phyloP scores from a whole-genome alignment of 305 asterid genomes.

The Fraxinus sp. region DNA sequence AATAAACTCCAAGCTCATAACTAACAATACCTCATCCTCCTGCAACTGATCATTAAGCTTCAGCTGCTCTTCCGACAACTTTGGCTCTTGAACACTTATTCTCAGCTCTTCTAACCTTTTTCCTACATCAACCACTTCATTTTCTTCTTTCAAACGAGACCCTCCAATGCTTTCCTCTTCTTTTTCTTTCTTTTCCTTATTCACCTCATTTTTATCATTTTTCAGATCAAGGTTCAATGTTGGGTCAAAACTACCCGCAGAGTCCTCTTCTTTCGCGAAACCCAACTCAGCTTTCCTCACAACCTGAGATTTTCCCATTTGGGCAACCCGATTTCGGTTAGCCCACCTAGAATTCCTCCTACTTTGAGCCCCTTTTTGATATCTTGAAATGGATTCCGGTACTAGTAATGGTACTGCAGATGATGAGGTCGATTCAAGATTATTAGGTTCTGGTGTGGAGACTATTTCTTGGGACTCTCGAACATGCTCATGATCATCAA shows the following conservation, averaged over 20 bases:
- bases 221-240: constrained; percentile 17
- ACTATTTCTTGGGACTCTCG: constrained; percentile 3
- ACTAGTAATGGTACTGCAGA: constrained; percentile 13
- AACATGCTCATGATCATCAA: constrained; percentile 13
- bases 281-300: constrained; percentile 28
- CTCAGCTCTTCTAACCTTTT: constrained; percentile 54
- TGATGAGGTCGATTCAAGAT: constrained; percentile 11
- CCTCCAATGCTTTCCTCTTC: constrained; percentile 23
- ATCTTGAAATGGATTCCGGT: neutral
- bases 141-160: constrained; percentile 9
- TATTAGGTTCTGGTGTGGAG: neutral
- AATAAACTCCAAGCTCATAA: constrained; percentile 16
- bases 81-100: constrained; percentile 40
- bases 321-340: constrained; percentile 17
- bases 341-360: constrained; percentile 31
- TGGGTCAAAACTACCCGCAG: constrained; percentile 20
- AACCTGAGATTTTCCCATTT: constrained; percentile 21
- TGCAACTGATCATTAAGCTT: constrained; percentile 65
- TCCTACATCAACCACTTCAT: constrained; percentile 39
- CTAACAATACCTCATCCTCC: constrained; percentile 73
- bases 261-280: constrained; percentile 14
- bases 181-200: constrained; percentile 18
- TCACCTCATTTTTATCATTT: constrained; percentile 22
- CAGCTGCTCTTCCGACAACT: constrained; percentile 53
- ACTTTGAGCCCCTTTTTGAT: constrained; percentile 21